Conservation (phyloP, 129 eudicot species). For the Centaurea solstitialis region DNA sequence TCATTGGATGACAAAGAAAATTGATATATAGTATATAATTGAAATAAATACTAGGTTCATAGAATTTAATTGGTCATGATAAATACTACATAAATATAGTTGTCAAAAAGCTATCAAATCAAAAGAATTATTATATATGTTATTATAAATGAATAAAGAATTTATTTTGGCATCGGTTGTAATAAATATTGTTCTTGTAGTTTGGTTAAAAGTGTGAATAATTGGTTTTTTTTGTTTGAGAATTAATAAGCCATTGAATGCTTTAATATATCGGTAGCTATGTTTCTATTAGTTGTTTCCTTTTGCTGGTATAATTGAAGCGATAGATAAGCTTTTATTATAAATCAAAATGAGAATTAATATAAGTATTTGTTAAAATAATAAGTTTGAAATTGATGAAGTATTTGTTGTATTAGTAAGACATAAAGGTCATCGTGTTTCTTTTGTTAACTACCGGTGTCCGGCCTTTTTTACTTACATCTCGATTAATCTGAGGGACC, state of each 20-base stretch:
- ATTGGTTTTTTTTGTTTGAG: background rate
- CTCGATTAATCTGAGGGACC: no score
- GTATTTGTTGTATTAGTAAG: background rate
- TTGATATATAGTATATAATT: no score
- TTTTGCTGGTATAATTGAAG: background rate
- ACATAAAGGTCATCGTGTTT: no score
- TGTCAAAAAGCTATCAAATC: background rate
- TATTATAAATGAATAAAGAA: background rate
- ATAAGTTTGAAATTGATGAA: background rate
- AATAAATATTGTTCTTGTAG: background rate
- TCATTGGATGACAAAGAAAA: no score
- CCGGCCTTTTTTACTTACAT: no score
- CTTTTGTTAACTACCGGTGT: no score
- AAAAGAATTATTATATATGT: background rate
- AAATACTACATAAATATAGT: background rate
- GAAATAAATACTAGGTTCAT: no score
- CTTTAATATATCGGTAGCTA: background rate
- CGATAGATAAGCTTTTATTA: background rate
- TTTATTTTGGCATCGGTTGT: background rate
- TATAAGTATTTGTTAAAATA: background rate
- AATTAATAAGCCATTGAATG: constrained; percentile 1
- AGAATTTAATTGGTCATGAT: no score
- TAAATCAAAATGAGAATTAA: background rate
- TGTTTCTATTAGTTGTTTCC: background rate
- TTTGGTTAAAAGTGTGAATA: background rate